Evolutionary conservation across 192 early-diverging fungal genomes (phyloP).

Genomic region (Coemansia sp.): DNA sequence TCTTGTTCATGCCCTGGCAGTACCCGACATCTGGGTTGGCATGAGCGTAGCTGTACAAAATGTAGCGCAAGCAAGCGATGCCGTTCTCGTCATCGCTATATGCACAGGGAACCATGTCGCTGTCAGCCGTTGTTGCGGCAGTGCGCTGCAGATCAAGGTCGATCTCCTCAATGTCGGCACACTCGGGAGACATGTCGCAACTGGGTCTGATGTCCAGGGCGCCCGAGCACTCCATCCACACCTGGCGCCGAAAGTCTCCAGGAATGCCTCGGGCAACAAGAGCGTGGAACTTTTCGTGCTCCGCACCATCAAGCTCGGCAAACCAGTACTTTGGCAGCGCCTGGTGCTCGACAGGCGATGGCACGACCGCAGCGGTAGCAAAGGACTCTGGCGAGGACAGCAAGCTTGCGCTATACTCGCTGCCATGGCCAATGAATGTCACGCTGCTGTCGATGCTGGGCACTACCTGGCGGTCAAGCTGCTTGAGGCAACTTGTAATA

Average conservation of each 20-base stretch:
- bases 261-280: constrained; percentile 39
- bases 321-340: constrained; percentile 29
- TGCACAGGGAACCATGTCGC: neutral
- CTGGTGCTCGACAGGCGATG: neutral
- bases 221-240: constrained; percentile 50
- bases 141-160: constrained; percentile 51
- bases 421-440: neutral
- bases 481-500: constrained; percentile 21
- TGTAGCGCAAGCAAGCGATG: constrained; percentile 18
- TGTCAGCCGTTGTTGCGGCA: neutral
- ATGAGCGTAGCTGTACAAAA: constrained; percentile 37
- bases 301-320: constrained; percentile 2
- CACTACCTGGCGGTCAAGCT: constrained; percentile 13
- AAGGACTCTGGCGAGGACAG: constrained; percentile 4
- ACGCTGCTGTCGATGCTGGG: constrained; percentile 14
- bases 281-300: constrained; percentile 8
- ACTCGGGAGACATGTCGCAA: neutral
- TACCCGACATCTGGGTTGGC: constrained; percentile 56
- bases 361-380: constrained; percentile 13
- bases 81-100: neutral
- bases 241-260: constrained; percentile 29
- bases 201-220: constrained; percentile 20
- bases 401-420: neutral
- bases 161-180: constrained; percentile 29
- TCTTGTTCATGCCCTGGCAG: constrained; percentile 65